These are phyloP conservation scores for Fonsecaea monophora DNA, from an alignment of 2,329 filamentous ascomycete species.

Conservation along the genomic window DNA sequence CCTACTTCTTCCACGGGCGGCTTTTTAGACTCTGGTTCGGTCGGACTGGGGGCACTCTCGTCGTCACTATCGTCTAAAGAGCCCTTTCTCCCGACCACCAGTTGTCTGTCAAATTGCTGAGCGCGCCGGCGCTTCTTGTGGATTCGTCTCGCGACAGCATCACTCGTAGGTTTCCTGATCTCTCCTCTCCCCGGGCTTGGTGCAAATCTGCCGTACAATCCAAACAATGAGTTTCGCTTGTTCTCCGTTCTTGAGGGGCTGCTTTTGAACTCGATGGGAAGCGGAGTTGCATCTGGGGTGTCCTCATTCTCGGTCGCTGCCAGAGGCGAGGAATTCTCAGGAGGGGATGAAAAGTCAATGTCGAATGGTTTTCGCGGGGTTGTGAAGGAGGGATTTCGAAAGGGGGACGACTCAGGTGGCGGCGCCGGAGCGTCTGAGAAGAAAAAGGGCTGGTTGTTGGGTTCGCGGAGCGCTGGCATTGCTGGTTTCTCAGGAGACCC, in stretches of 20 bases:
- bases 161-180: conserved; percentile 59
- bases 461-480: conserved; percentile 56
- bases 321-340: conserved; percentile 55
- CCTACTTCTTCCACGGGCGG: conserved; percentile 39
- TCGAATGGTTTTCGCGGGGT: conserved; percentile 57
- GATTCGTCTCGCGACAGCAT: conserved; percentile 53
- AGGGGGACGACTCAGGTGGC: conserved; percentile 45
- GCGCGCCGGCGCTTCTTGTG: conserved; percentile 60
- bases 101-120: conserved; percentile 52
- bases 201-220: conserved; percentile 53
- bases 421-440: conserved; percentile 52
- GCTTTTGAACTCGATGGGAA: conserved; percentile 38
- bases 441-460: conserved; percentile 58
- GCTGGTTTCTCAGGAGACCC: conserved; percentile 58
- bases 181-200: conserved; percentile 69
- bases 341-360: conserved; percentile 56
- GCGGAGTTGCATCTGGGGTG: conserved; percentile 51
- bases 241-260: conserved; percentile 37
- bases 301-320: conserved; percentile 57
- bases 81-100: conserved; percentile 45
- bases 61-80: conserved; percentile 53
- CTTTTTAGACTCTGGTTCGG: conserved; percentile 24
- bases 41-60: conserved; percentile 46
- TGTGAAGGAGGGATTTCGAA: conserved; percentile 54
- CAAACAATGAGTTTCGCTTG: conserved; percentile 50